A percentile compares a stretch with the other conserved stretches of the same genome.
Conservation (phyloP, 1,284 basidiomycete genomes). For the Boletus semigastroideus region DNA sequence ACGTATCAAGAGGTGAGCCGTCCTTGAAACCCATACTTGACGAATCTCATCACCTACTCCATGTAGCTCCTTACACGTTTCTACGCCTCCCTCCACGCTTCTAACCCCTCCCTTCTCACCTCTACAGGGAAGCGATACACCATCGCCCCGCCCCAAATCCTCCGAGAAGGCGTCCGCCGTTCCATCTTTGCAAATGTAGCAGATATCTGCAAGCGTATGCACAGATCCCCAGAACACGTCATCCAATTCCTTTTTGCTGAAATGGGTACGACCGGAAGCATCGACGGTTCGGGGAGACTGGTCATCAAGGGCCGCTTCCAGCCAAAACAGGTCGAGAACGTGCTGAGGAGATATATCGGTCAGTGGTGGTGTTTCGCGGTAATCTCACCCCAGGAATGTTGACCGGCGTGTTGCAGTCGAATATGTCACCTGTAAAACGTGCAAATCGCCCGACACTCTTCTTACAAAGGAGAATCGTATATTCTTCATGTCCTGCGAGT, state of each 20-base stretch:
- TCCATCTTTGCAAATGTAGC: constrained; percentile 95
- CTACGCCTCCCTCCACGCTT: constrained; percentile 88
- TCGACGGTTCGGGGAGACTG: constrained; percentile 90
- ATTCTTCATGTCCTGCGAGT: constrained; percentile 98
- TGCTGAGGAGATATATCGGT: constrained; percentile 96
- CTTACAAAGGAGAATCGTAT: constrained; percentile 98
- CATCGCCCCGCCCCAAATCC: constrained; percentile 94
- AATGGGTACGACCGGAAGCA: constrained; percentile 96
- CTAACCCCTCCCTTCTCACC: constrained; percentile 91
- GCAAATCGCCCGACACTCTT: constrained; percentile 97
- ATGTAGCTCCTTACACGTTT: constrained; percentile 87
- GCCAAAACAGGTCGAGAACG: constrained; percentile 98
- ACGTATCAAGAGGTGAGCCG: constrained; percentile 81
- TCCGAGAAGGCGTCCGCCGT: constrained; percentile 96
- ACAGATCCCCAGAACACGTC: constrained; percentile 98
- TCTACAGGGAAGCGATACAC: constrained; percentile 91
- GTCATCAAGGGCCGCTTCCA: constrained; percentile 99
- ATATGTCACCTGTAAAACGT: constrained; percentile 99
- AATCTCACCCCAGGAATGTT: not conserved
- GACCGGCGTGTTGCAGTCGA: constrained; percentile 63
- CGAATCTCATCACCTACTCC: not conserved
- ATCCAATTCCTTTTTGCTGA: constrained; percentile 98
- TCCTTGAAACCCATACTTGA: not conserved
- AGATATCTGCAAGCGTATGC: constrained; percentile 99
- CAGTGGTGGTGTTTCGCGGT: constrained; percentile 27